These are phyloP conservation scores for Sphaerulina musiva DNA, from an alignment of 2,329 filamentous ascomycete species.

Conservation along the genomic window DNA sequence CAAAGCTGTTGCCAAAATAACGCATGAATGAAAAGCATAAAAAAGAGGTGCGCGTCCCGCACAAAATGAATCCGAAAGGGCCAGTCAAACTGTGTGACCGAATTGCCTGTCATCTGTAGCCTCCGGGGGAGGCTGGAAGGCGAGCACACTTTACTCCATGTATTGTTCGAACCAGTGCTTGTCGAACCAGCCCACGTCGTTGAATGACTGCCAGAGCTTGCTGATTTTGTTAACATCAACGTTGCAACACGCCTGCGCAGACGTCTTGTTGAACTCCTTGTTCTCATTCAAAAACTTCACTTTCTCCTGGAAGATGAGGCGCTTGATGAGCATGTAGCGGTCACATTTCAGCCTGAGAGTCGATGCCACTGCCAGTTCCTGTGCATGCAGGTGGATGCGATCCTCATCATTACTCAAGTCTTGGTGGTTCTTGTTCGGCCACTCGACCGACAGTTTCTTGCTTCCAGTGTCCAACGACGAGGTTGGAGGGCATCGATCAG, in stretches of 20 bases:
- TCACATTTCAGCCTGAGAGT: constrained; percentile 77
- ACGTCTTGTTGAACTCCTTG: constrained; percentile 90
- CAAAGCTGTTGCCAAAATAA: neutral
- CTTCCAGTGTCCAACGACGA: constrained; percentile 18
- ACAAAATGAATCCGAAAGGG: neutral
- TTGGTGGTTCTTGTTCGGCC: constrained; percentile 62
- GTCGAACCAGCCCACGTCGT: constrained; percentile 44
- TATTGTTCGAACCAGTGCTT: constrained; percentile 23
- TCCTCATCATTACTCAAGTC: constrained; percentile 69
- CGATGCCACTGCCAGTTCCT: constrained; percentile 70
- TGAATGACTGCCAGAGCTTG: constrained; percentile 83
- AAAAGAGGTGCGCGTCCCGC: neutral
- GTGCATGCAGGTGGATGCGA: constrained; percentile 63
- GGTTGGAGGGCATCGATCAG: constrained; percentile 27
- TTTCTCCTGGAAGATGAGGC: constrained; percentile 76
- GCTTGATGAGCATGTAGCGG: constrained; percentile 87
- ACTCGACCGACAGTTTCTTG: constrained; percentile 14
- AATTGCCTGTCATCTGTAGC: no score
- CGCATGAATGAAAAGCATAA: neutral
- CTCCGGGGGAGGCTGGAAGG: neutral
- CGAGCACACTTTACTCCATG: constrained; percentile 8
- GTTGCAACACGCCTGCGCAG: constrained; percentile 93
- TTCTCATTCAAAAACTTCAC: constrained; percentile 59
- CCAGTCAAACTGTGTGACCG: neutral
- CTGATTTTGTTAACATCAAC: constrained; percentile 98